A percentile compares a stretch with the other conserved stretches of the same genome.
Conservation (phyloP, 306 rosid genomes). For the Betula pendula region DNA sequence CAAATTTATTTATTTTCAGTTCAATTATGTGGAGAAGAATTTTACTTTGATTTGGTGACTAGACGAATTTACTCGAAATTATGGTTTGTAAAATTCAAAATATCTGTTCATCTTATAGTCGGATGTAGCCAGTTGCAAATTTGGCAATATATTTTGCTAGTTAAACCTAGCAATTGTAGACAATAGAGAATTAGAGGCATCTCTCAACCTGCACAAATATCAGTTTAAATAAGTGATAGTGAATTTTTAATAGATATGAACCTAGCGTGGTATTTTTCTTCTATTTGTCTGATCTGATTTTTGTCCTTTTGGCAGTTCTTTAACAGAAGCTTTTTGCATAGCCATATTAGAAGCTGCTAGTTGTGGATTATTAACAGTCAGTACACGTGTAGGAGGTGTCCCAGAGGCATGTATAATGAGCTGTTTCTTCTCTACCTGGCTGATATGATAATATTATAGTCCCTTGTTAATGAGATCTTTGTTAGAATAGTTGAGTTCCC, state of each 20-base stretch:
- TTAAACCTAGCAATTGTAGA: background rate
- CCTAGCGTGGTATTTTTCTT: background rate
- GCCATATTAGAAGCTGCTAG: constrained; percentile 98
- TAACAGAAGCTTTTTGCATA: constrained; percentile 96
- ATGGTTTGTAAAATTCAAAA: background rate
- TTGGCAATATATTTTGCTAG: no score
- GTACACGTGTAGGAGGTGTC: constrained; percentile 93
- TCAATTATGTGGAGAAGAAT: background rate
- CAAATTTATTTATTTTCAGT: background rate
- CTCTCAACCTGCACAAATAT: background rate
- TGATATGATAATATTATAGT: background rate
- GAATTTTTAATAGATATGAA: background rate
- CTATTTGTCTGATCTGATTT: background rate
- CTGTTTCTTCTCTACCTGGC: constrained; percentile 19
- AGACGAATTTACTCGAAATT: background rate
- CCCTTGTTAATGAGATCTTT: background rate
- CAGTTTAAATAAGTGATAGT: background rate
- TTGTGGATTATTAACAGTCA: constrained; percentile 93
- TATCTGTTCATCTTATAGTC: background rate
- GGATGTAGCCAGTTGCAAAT: background rate
- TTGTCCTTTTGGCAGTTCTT: constrained; percentile 56
- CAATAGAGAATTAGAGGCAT: background rate
- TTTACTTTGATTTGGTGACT: background rate
- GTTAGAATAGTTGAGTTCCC: background rate
- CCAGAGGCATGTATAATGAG: constrained; percentile 63